Evolutionary conservation across 2,329 filamentous ascomycete species (phyloP).

Genomic region (Fusarium compactum): DNA sequence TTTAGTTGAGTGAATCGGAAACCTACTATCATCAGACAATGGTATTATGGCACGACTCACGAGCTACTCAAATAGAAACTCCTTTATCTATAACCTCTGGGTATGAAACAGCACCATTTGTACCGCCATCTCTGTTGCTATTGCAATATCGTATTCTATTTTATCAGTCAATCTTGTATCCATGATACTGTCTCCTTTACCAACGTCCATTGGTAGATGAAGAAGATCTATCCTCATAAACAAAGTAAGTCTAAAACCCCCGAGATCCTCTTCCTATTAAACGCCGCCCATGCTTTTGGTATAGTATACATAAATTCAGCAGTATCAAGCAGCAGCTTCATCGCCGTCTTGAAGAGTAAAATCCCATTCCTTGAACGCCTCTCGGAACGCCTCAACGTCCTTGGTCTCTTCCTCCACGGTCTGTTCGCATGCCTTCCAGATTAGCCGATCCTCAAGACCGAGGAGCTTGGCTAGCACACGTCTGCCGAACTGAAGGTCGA

Average conservation of each 20-base stretch:
- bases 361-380: conserved; percentile 86
- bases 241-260: background rate
- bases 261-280: conserved; percentile 14
- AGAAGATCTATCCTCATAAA: background rate
- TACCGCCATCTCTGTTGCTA: background rate
- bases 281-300: conserved; percentile 40
- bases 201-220: background rate
- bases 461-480: conserved; percentile 90
- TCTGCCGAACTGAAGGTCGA: conserved; percentile 91
- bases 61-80: background rate
- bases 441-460: conserved; percentile 78
- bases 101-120: background rate
- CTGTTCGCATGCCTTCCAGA: conserved; percentile 90
- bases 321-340: conserved; percentile 19
- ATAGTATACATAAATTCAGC: conserved; percentile 5
- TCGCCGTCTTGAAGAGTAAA: conserved; percentile 68
- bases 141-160: background rate
- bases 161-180: background rate
- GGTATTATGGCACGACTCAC: background rate
- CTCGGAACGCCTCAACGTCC: conserved; percentile 83
- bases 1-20: background rate
- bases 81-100: background rate
- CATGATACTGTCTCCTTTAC: background rate
- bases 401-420: conserved; percentile 79
- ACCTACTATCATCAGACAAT: background rate